These are phyloP conservation scores for Quercus lobata DNA, from an alignment of 331 rosid species.

Conservation along the genomic window DNA sequence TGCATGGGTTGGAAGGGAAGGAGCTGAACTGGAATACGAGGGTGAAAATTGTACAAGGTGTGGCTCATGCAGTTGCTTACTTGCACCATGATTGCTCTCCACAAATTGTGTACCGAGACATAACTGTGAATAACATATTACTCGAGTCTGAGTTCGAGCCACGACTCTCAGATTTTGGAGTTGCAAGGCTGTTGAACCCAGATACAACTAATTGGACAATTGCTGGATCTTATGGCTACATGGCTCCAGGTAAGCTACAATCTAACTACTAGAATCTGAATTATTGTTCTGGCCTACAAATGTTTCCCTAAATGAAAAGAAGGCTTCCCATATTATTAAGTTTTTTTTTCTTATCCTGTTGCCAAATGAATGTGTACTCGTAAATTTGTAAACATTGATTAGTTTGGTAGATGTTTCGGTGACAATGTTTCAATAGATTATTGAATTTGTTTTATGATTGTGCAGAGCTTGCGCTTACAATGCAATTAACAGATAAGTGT, in stretches of 20 bases:
- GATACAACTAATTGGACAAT: constrained; percentile 62
- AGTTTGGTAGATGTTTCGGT: not conserved
- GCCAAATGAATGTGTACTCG: too few species aligned
- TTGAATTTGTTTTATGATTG: not conserved
- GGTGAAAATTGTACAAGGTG: constrained; percentile 53
- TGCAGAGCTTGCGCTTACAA: constrained; percentile 66
- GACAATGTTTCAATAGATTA: not conserved
- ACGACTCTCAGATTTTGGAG: constrained; percentile 68
- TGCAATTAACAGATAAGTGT: constrained; percentile 50
- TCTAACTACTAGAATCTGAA: too few species aligned
- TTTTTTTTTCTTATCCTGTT: not conserved
- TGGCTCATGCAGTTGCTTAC: constrained; percentile 74
- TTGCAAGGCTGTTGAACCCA: constrained; percentile 52
- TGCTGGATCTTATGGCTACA: constrained; percentile 78
- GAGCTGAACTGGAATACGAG: constrained; percentile 58
- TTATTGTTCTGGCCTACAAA: too few species aligned
- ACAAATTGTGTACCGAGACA: constrained; percentile 68
- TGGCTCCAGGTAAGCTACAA: constrained; percentile 71
- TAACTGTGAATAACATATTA: constrained; percentile 51
- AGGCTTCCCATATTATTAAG: not conserved
- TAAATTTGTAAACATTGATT: too few species aligned
- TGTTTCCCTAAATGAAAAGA: too few species aligned
- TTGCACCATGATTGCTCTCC: constrained; percentile 70
- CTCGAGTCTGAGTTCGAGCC: constrained; percentile 53
- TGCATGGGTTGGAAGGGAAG: constrained; percentile 42